Conservation (phyloP, 1,284 basidiomycete genomes). For the Fomitopsis pinicola region DNA sequence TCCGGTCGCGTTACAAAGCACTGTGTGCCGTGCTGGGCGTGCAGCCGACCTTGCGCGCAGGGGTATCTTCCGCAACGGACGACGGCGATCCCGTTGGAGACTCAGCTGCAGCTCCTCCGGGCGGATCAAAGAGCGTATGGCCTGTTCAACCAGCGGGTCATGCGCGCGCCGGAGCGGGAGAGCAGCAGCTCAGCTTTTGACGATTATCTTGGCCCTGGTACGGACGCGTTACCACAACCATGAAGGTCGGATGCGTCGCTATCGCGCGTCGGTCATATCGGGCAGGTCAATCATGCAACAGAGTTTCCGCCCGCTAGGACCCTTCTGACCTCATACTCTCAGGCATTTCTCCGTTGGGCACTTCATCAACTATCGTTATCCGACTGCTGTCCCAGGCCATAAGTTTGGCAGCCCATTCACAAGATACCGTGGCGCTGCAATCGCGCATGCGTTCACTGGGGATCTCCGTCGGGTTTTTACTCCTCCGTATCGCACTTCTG, state of each 20-base stretch:
- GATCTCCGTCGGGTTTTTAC: not conserved
- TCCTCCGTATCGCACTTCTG: not conserved
- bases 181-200: slow-evolving; percentile 7
- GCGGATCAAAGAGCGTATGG: slow-evolving; percentile 6
- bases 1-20: slow-evolving; percentile 84
- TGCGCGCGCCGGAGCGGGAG: not conserved
- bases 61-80: not conserved
- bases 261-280: not conserved
- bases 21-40: slow-evolving; percentile 84
- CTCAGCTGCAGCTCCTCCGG: not conserved
- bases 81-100: not conserved
- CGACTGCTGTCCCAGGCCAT: not conserved
- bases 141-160: slow-evolving; percentile 5
- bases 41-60: slow-evolving; percentile 52
- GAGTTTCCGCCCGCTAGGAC: not conserved
- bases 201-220: not conserved
- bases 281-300: not conserved
- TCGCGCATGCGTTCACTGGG: not conserved
- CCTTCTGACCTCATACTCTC: not conserved
- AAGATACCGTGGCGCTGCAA: not conserved
- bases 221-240: not conserved
- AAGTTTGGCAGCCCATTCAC: too few relatives aligned
- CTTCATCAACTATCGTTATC: not conserved
- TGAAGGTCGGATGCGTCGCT: not conserved
- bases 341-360: not conserved